phyloP scores from a whole-genome alignment of 2,329 filamentous ascomycete genomes.

The Fusarium abutilonis region DNA sequence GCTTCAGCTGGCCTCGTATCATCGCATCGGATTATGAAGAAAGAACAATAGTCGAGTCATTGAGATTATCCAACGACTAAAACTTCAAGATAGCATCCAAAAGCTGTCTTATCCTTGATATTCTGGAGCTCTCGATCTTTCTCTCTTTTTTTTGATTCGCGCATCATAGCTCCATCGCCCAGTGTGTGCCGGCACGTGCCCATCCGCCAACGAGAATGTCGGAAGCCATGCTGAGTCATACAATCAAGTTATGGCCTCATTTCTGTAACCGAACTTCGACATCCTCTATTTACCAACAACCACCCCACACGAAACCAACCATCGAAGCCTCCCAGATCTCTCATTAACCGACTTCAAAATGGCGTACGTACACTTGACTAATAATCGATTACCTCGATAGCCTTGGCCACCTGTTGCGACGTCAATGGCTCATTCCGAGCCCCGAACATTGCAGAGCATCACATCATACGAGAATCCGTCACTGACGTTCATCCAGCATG shows the following conservation, averaged over 20 bases:
- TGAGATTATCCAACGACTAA: conserved; percentile 2
- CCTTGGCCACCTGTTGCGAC: conserved; percentile 23
- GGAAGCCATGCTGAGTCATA: conserved; percentile 51
- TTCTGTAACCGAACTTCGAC: conserved; percentile 48
- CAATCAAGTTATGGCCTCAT: conserved; percentile 53
- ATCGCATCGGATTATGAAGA: conserved; percentile 34
- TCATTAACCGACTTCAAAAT: conserved; percentile 51
- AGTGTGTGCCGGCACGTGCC: conserved; percentile 33
- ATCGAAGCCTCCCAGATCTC: conserved; percentile 37
- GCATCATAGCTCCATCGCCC: conserved; percentile 14
- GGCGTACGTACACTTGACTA: conserved; percentile 52
- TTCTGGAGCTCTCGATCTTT: conserved; percentile 18
- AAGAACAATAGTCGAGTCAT: conserved; percentile 10
- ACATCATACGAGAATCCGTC: conserved; percentile 44
- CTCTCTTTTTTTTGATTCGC: conserved; percentile 33
- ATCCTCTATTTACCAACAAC: conserved; percentile 44
- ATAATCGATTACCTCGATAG: conserved; percentile 18
- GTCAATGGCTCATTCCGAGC: conserved; percentile 41
- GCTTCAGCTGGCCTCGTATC: conserved; percentile 33
- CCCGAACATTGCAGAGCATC: conserved; percentile 19
- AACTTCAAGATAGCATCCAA: not conserved
- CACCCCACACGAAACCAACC: conserved; percentile 40
- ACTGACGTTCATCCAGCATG: conserved; percentile 56
- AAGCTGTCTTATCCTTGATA: conserved; percentile 1
- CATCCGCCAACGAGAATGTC: conserved; percentile 36